Percentiles rank a stretch among this genome's conserved stretches.
phyloP scores from a whole-genome alignment of 1,284 basidiomycete genomes.

The Athelia sp. region DNA sequence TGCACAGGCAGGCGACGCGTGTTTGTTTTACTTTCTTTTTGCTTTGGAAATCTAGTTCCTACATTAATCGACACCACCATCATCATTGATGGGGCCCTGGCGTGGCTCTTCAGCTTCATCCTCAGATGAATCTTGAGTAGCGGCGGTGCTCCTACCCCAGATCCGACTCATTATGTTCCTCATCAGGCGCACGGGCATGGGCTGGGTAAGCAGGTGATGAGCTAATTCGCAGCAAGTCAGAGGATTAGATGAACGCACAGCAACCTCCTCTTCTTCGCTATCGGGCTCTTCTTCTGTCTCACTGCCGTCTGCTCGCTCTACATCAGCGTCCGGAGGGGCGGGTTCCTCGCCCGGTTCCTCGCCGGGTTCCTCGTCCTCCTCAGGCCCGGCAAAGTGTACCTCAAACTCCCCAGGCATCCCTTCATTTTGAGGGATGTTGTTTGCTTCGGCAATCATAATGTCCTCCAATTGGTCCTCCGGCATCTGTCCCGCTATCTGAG shows the following conservation, averaged over 20 bases:
- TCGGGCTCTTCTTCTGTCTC: conserved; percentile 21
- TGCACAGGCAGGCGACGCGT: too few relatives aligned
- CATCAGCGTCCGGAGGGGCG: conserved; percentile 18
- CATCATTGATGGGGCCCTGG: conserved; percentile 7
- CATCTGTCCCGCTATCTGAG: conserved; percentile 51
- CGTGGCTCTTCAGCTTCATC: too few relatives aligned
- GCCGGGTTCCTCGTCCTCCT: conserved; percentile 17
- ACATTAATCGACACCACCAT: conserved; percentile 23
- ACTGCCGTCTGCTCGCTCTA: conserved; percentile 8
- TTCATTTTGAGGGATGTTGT: conserved; percentile 18
- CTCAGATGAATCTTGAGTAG: conserved; percentile 1
- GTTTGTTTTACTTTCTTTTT: too few relatives aligned
- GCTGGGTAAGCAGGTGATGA: too few relatives aligned
- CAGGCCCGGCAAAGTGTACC: conserved; percentile 27
- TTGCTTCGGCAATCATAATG: conserved; percentile 42
- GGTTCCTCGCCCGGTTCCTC: conserved; percentile 19
- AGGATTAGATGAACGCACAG: conserved; percentile 32
- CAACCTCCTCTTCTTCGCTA: conserved; percentile 37
- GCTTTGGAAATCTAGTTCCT: too few relatives aligned
- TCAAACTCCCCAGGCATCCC: conserved; percentile 36
- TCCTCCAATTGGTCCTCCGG: conserved; percentile 57
- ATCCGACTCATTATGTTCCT: conserved; percentile 57
- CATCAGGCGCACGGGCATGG: conserved; percentile 57
- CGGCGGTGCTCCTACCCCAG: conserved; percentile 43
- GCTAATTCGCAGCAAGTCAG: too few relatives aligned